Evolutionary conservation across 2,329 filamentous ascomycete genomes (phyloP), one percentile per base, ranked within the genome.

Genomic region (Colletotrichum sp.): DNA sequence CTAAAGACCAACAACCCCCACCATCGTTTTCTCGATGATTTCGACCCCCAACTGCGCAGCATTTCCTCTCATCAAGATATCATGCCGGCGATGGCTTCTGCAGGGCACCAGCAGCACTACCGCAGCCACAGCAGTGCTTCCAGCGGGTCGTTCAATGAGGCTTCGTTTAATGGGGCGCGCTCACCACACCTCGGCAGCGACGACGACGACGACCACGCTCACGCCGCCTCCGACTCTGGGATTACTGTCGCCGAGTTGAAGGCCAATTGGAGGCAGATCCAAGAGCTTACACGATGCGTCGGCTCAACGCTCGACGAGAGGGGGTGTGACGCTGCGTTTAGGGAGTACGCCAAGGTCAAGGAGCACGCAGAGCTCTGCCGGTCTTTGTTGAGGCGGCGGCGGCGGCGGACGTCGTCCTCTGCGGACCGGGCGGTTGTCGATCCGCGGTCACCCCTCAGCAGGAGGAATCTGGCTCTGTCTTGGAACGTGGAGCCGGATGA

Each of bases 281-380:
- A 84, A 15, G 75, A 79, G 28, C 79, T 86, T 9, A 78, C 85
- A 10, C 83, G 83, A 71, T 83, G 84, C 64, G 83, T 87, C 79
- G 81, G 83, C 59, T 79, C 82, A 52, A 80, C 82, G 6, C 82
- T 85, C 5, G 78, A 82, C 0, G 81, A 80, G 2, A 84, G 79
- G 71, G 82, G 86, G 8, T 84, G 89, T 18, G 88, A 89, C 72
- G 81, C 83, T 5, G 85, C 85, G 7, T 89, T 86, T 78, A 85
- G 87, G 28, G 83, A 87, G 8, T 89, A 88, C 63, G 78, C 79
- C 69, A 89, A 85, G 77, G 78, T 86, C 64, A 85, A 82, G 49
- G 70, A 69, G n/a, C 52, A 72, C 28, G 60, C 55, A 8, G 24
- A 36, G 15, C 24, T 68, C 7, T 73, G 68, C 24, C 66, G 59